Evolutionary conservation across 768 basidiomycete species (phyloP).

Genomic region (Sarcodon aspratus): DNA sequence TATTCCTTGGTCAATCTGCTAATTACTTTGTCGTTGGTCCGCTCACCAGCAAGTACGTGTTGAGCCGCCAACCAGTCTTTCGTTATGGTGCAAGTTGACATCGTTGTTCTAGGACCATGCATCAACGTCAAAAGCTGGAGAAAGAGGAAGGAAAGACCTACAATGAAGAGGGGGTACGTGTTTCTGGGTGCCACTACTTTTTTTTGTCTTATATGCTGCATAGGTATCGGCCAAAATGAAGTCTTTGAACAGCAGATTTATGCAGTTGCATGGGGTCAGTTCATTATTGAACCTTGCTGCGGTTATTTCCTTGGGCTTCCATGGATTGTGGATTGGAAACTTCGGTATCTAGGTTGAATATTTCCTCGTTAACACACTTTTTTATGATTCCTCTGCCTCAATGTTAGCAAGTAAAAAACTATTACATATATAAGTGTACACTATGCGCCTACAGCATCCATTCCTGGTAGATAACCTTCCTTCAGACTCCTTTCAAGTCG

Average conservation of each 20-base stretch:
- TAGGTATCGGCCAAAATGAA: constrained; percentile 65
- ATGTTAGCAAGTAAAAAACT: no score
- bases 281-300: constrained; percentile 53
- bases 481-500: constrained; percentile 70
- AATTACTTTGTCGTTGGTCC: constrained; percentile 70
- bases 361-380: background rate
- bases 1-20: constrained; percentile 35
- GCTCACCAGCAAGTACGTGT: constrained; percentile 50
- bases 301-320: constrained; percentile 50
- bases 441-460: constrained; percentile 70
- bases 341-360: constrained; percentile 26
- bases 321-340: constrained; percentile 63
- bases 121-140: constrained; percentile 60
- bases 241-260: constrained; percentile 54
- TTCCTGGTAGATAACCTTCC: constrained; percentile 75
- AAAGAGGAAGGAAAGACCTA: constrained; percentile 61
- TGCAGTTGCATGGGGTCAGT: constrained; percentile 55
- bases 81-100: background rate
- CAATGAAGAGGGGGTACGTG: constrained; percentile 51
- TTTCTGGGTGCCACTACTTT: constrained; percentile 1
- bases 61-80: background rate
- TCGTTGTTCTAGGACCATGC: constrained; percentile 47
- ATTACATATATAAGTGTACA: no score
- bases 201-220: constrained; percentile 2
- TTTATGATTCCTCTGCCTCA: background rate